Conservation (phyloP, 164 flowering plant genomes). For the Annona cherimola region DNA sequence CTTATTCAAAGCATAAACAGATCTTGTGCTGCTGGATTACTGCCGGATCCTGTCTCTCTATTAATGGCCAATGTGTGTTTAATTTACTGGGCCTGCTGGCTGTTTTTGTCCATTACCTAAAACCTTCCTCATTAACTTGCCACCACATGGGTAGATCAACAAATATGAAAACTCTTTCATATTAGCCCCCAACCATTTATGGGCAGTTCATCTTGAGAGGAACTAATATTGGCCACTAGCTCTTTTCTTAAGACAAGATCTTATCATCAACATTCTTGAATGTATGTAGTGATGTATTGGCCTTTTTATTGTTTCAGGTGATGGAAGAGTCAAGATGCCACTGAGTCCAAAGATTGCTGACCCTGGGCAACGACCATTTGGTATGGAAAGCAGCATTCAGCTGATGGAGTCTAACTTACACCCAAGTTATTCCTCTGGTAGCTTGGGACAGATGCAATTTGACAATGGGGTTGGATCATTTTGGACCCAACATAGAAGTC, state of each 20-base stretch:
- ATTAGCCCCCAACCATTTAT: neutral
- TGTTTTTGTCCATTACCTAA: neutral
- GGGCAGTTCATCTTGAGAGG: neutral
- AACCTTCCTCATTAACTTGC: neutral
- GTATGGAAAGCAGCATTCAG: conserved; percentile 58
- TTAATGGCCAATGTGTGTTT: no score
- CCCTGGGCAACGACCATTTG: conserved; percentile 54
- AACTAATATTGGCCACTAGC: neutral
- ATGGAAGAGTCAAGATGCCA: conserved; percentile 82
- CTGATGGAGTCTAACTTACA: conserved; percentile 60
- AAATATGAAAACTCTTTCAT: neutral
- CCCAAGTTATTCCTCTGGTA: conserved; percentile 80
- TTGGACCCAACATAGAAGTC: conserved; percentile 80
- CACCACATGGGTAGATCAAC: neutral
- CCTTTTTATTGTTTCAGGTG: conserved; percentile 40
- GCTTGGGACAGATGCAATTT: conserved; percentile 85
- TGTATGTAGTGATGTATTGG: neutral
- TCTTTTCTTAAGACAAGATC: neutral
- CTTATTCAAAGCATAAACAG: no score
- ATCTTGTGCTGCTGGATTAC: no score
- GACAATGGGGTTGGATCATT: conserved; percentile 58
- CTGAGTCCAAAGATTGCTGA: conserved; percentile 77
- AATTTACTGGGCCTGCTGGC: neutral
- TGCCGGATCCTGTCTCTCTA: no score
- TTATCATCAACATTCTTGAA: neutral